These are phyloP conservation scores for Coemansia erecta DNA, from an alignment of 192 early-diverging fungal genomes.

Conservation along the genomic window DNA sequence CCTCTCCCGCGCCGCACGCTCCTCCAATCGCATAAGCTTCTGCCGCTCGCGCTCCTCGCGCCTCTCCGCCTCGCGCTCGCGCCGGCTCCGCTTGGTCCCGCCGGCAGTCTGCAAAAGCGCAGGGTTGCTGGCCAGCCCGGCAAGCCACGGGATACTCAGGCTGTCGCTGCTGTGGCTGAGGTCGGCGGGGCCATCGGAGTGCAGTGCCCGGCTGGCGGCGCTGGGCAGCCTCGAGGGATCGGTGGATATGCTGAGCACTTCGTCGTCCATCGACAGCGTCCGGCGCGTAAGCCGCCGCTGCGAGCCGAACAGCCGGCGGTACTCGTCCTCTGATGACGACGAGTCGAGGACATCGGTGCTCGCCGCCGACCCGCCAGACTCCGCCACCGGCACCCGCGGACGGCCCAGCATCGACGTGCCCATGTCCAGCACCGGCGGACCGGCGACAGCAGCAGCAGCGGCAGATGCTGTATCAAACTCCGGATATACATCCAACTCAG, in stretches of 20 bases:
- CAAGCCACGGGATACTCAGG: not conserved
- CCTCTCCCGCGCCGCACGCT: not conserved
- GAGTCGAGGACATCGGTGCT: slow-evolving; percentile 25
- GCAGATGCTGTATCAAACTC: not conserved
- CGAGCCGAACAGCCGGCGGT: not conserved
- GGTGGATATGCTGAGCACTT: slow-evolving; percentile 1
- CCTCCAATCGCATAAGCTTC: no score
- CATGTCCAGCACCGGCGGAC: not conserved
- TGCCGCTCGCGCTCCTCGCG: not conserved
- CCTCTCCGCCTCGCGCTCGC: not conserved
- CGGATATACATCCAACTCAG: not conserved
- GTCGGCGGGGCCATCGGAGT: slow-evolving; percentile 1
- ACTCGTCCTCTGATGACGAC: slow-evolving; percentile 5
- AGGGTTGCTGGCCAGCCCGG: no score
- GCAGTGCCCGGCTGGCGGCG: not conserved
- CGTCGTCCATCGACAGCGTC: slow-evolving; percentile 5
- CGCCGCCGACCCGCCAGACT: slow-evolving; percentile 15
- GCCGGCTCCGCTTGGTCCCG: not conserved
- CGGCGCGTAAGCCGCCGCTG: not conserved
- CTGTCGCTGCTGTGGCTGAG: not conserved
- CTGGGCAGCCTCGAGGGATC: not conserved
- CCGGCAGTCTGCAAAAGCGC: not conserved
- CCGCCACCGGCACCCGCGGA: not conserved
- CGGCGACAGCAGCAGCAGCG: not conserved
- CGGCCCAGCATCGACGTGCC: not conserved